A percentile compares a stretch with the other conserved stretches of the same genome.
These are phyloP conservation scores for Nitzschia palea DNA, from an alignment of 108 stramenopile genomes.

Conservation along the genomic window DNA sequence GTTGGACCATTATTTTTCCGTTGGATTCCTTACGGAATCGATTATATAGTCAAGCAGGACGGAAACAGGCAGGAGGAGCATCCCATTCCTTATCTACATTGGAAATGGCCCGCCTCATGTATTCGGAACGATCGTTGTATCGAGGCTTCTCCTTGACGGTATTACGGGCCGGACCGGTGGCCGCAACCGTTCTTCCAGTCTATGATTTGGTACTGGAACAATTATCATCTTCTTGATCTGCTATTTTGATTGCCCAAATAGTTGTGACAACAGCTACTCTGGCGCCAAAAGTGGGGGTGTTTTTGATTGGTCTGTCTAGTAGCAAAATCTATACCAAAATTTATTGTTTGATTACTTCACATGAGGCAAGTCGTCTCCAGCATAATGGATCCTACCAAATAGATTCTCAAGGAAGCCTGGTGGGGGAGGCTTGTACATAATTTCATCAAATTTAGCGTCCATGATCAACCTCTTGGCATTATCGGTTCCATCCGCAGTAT, in stretches of 20 bases:
- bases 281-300: too few species aligned
- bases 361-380: too few species aligned
- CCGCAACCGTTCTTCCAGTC: constrained; percentile 75
- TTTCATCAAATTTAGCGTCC: constrained; percentile 1
- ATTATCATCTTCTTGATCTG: constrained; percentile 6
- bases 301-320: too few species aligned
- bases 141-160: constrained; percentile 69
- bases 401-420: constrained; percentile 16
- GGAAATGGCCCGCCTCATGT: constrained; percentile 29
- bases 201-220: constrained; percentile 59
- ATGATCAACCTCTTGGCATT: neutral
- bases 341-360: too few species aligned
- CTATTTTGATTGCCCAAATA: too few species aligned
- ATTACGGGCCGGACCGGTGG: constrained; percentile 75
- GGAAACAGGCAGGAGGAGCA: neutral
- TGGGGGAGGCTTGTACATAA: constrained; percentile 28
- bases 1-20: constrained; percentile 81
- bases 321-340: too few species aligned
- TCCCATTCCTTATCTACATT: constrained; percentile 9
- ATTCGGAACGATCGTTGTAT: constrained; percentile 48
- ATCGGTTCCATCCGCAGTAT: constrained; percentile 26
- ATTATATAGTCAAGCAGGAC: constrained; percentile 44
- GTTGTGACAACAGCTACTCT: too few species aligned
- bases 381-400: too few species aligned
- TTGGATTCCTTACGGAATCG: constrained; percentile 59